phyloP scores from a whole-genome alignment of 345 rosid species.

The Salix caprea region DNA sequence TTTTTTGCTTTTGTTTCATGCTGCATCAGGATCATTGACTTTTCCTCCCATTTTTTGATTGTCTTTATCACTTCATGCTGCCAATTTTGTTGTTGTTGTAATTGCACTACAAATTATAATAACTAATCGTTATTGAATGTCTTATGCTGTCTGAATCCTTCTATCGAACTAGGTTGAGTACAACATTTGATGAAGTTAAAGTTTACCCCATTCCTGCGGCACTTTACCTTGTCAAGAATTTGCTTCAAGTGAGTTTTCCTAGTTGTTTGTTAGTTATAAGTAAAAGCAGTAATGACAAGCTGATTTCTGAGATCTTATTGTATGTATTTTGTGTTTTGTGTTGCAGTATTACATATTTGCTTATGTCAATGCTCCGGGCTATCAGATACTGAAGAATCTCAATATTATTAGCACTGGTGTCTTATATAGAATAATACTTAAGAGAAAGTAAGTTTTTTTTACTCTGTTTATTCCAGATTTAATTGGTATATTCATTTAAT shows the following conservation, averaged over 20 bases:
- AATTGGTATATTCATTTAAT: too few relatives aligned
- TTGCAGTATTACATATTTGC: constrained; percentile 97
- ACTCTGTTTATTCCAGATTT: background rate
- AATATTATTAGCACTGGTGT: constrained; percentile 94
- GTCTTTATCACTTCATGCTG: background rate
- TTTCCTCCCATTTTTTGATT: background rate
- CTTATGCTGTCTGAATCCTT: constrained; percentile 10
- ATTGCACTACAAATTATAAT: background rate
- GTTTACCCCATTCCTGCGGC: constrained; percentile 92
- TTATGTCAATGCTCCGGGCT: constrained; percentile 93
- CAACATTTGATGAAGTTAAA: constrained; percentile 78
- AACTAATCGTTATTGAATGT: background rate
- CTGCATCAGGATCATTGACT: too few relatives aligned
- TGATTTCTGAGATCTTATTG: constrained; percentile 12
- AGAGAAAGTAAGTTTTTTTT: constrained; percentile 63
- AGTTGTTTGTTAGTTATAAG: constrained; percentile 1
- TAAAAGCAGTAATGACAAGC: background rate
- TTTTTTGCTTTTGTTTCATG: too few relatives aligned
- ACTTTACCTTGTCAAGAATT: constrained; percentile 91
- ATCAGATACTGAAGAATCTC: constrained; percentile 94
- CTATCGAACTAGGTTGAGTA: constrained; percentile 65
- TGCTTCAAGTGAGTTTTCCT: constrained; percentile 66
- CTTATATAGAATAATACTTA: constrained; percentile 81
- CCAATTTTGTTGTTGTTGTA: background rate
- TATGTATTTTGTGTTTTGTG: constrained; percentile 15